A percentile compares a stretch with the other conserved stretches of the same genome.
Conservation (phyloP, 345 rosid species). For the Sonneratia alba region DNA sequence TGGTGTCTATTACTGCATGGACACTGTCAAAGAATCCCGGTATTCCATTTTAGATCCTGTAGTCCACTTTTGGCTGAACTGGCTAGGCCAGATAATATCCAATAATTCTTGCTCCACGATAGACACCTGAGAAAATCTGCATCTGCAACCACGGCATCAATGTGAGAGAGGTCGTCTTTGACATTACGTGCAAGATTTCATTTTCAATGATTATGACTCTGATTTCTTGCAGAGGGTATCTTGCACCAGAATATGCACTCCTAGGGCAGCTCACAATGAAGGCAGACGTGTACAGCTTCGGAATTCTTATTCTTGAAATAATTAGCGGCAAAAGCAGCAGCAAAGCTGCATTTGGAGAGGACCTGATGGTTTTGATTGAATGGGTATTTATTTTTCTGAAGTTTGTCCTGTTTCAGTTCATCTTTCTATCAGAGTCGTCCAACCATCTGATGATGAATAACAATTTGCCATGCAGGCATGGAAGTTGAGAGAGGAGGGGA, state of each 20-base stretch:
- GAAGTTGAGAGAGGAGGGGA: constrained; percentile 63
- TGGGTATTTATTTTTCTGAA: constrained; percentile 52
- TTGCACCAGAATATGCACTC: constrained; percentile 91
- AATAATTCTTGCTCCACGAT: too few species aligned
- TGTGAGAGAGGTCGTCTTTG: too few species aligned
- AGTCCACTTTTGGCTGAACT: too few species aligned
- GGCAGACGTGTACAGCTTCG: constrained; percentile 93
- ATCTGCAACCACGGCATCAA: too few species aligned
- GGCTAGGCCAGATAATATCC: too few species aligned
- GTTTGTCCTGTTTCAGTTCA: not conserved
- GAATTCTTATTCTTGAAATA: constrained; percentile 76
- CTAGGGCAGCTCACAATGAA: constrained; percentile 82
- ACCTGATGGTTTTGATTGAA: constrained; percentile 62
- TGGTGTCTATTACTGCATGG: not conserved
- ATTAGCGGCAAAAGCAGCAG: constrained; percentile 76
- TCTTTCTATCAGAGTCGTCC: not conserved
- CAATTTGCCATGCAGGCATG: constrained; percentile 52
- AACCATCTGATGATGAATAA: not conserved
- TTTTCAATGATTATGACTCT: not conserved
- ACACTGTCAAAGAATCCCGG: too few species aligned
- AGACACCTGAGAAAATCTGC: too few species aligned
- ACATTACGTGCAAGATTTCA: too few species aligned
- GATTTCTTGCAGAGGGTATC: constrained; percentile 60
- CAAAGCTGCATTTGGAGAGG: constrained; percentile 68
- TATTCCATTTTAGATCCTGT: too few species aligned